A percentile compares a stretch with the other conserved stretches of the same genome.
Conservation (phyloP, 2,329 filamentous ascomycete species). For the Pseudogymnoascus sp. region DNA sequence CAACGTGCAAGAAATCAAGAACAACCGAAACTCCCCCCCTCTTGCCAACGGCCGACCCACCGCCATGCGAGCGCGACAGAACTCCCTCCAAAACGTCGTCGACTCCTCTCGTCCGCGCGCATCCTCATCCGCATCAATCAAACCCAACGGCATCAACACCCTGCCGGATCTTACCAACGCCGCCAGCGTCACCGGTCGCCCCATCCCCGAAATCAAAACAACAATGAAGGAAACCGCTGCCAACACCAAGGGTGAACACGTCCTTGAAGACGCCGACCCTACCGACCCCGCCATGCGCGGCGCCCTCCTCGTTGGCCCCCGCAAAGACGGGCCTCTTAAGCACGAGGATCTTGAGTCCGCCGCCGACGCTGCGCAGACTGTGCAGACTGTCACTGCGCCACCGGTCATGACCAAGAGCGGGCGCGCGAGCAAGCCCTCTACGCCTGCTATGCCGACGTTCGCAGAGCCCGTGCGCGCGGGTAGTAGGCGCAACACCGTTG, state of each 20-base stretch:
- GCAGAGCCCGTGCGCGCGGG: slow-evolving; percentile 48
- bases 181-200: slow-evolving; percentile 27
- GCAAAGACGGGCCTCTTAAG: slow-evolving; percentile 40
- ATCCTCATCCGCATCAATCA: slow-evolving; percentile 53
- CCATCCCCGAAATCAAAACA: slow-evolving; percentile 41
- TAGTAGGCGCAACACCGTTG: slow-evolving; percentile 39
- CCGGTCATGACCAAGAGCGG: slow-evolving; percentile 55
- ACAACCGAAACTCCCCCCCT: slow-evolving; percentile 48
- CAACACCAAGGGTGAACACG: slow-evolving; percentile 25
- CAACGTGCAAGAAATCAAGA: slow-evolving; percentile 55
- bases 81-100: slow-evolving; percentile 54
- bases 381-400: slow-evolving; percentile 32
- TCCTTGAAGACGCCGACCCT: slow-evolving; percentile 28
- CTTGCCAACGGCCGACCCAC: slow-evolving; percentile 53
- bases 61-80: slow-evolving; percentile 67
- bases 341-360: slow-evolving; percentile 42
- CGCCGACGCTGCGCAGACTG: slow-evolving; percentile 31
- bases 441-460: slow-evolving; percentile 52
- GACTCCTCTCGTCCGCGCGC: slow-evolving; percentile 49
- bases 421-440: slow-evolving; percentile 58
- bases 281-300: slow-evolving; percentile 25
- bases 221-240: slow-evolving; percentile 42
- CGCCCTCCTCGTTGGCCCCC: slow-evolving; percentile 29
- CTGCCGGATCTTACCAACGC: slow-evolving; percentile 27
- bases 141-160: slow-evolving; percentile 44